These are phyloP conservation scores for Amanita thiersii DNA, from an alignment of 768 basidiomycete species.

Conservation along the genomic window DNA sequence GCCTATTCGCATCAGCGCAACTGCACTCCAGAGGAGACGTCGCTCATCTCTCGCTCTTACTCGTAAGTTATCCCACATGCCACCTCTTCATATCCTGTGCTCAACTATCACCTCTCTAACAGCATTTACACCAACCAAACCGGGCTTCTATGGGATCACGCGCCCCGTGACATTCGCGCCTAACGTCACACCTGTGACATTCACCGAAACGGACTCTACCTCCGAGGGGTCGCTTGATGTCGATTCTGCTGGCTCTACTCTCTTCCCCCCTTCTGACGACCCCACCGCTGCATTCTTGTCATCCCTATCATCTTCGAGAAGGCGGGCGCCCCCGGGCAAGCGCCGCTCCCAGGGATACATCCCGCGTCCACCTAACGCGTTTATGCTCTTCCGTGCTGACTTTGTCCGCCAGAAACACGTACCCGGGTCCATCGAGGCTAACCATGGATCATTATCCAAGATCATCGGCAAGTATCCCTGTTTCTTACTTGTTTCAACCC, in stretches of 20 bases:
- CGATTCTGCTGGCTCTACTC: constrained; percentile 25
- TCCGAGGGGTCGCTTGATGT: constrained; percentile 19
- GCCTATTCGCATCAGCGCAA: constrained; percentile 6
- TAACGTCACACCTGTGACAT: constrained; percentile 50
- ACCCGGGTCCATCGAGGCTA: constrained; percentile 69
- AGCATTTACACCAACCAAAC: constrained; percentile 33
- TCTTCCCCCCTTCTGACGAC: constrained; percentile 47
- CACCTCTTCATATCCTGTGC: neutral
- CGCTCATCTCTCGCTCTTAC: constrained; percentile 6
- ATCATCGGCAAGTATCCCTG: constrained; percentile 46
- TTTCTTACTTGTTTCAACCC: constrained; percentile 11
- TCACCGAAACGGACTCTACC: constrained; percentile 24
- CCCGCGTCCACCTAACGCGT: constrained; percentile 77
- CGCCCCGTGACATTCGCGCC: constrained; percentile 55
- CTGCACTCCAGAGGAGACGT: constrained; percentile 2
- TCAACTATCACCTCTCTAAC: neutral
- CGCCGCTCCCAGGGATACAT: constrained; percentile 57
- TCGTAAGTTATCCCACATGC: neutral
- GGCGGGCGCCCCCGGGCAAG: constrained; percentile 53
- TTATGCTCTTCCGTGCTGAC: constrained; percentile 80
- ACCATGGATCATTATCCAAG: constrained; percentile 66
- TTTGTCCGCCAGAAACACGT: constrained; percentile 78
- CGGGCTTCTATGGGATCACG: constrained; percentile 46
- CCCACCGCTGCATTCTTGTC: constrained; percentile 28
- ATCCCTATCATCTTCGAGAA: constrained; percentile 28